These are phyloP conservation scores for Hyaloperonospora brassicae DNA, from an alignment of 352 stramenopile genomes.

Conservation along the genomic window DNA sequence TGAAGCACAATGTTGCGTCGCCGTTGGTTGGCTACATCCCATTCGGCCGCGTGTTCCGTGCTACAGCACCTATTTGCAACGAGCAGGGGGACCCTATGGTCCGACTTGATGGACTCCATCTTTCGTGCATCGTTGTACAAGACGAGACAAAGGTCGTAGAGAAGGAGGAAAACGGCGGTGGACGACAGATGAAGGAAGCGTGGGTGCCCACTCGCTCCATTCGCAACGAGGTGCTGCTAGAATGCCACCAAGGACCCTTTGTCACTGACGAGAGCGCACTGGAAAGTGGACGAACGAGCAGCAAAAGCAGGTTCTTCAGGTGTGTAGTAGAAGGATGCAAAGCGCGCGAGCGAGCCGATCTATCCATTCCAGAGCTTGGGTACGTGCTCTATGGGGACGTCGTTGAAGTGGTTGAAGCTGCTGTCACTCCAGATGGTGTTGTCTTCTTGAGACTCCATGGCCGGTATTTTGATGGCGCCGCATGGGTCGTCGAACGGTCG, in stretches of 20 bases:
- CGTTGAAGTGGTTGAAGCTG: constrained; percentile 53
- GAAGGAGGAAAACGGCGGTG: constrained; percentile 10
- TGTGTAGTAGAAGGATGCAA: constrained; percentile 79
- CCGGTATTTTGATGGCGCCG: constrained; percentile 59
- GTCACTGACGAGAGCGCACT: neutral
- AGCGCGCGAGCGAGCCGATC: constrained; percentile 37
- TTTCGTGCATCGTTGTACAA: constrained; percentile 29
- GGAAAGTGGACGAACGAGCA: neutral
- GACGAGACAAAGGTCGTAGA: constrained; percentile 11
- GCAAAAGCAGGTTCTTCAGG: constrained; percentile 34
- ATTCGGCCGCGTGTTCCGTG: constrained; percentile 54
- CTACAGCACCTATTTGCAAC: constrained; percentile 52
- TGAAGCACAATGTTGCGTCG: constrained; percentile 63
- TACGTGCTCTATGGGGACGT: constrained; percentile 74
- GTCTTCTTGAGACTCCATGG: constrained; percentile 57
- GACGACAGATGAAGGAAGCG: constrained; percentile 27
- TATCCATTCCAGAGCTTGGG: constrained; percentile 54
- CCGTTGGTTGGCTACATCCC: constrained; percentile 53
- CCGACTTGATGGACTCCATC: constrained; percentile 37
- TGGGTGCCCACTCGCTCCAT: constrained; percentile 71
- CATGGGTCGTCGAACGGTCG: constrained; percentile 67
- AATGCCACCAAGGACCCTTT: constrained; percentile 46
- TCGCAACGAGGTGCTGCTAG: constrained; percentile 66
- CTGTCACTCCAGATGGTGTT: constrained; percentile 36
- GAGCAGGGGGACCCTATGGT: constrained; percentile 73